Base-by-base conservation (phyloP, 306 rosid species). In the Delonix regia region DNA sequence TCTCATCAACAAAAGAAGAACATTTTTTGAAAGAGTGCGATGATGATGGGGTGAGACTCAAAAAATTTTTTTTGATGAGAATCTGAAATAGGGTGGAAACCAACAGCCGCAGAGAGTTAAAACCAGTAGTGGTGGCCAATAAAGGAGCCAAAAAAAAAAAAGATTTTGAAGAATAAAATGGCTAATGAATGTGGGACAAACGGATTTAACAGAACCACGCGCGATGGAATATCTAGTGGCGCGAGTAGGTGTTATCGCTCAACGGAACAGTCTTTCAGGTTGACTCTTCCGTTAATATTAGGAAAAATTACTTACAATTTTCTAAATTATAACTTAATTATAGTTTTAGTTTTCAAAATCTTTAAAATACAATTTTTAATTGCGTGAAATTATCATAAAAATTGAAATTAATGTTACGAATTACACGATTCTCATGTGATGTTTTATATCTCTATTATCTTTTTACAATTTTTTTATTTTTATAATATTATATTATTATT, bases 151-250 rank as follows among this genome's bases (percentile, higher is more conserved):
- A n/a, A 63, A 18, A 12, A 18, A 7, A 18, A 36, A 3, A 63
- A 41, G 7, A 34, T 14, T 0, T 0, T 9, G 0, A 30, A 61
- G 18, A 19, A 9, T 8, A 38, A n/a, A 64, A 36, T 9, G 70
- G 18, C 10, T 22, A n/a, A n/a, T 48, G 7, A 48, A 48, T 38
- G 47, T n/a, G 9, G 63, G 39, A 38, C 78, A 78, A 78, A 86
- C 84, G 34, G 78, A 85, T 65, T 74, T 84, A 85, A 87, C 93
- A 76, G 86, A 83, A 80, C 87, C 89, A 88, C 88, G 81, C 87
- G 86, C 93, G 24, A 22, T 76, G 67, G 44, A 27, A 9, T 71
- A 60, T 67, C 7, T 18, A 14, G 18, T 19, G 66, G 16, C 57
- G 66, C 25, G 79, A 39, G 82, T 83, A 67, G 22, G 9, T 39